Conservation (phyloP, 2,329 filamentous ascomycete genomes). For the Diplodia mutila region DNA sequence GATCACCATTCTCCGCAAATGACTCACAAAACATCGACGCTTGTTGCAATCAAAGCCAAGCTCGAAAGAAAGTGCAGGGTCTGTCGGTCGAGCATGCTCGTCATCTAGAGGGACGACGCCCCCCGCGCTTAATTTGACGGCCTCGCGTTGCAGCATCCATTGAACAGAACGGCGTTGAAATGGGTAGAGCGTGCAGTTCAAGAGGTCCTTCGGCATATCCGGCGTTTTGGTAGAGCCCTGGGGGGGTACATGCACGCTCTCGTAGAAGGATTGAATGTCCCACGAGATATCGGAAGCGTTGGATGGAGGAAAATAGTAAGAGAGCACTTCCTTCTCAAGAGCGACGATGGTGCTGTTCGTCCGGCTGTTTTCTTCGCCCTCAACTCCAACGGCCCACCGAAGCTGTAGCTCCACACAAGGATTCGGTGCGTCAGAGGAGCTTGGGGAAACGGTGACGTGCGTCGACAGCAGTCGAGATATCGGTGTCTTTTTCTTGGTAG, state of each 20-base stretch:
- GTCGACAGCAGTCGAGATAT: not conserved
- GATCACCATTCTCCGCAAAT: slow-evolving; percentile 64
- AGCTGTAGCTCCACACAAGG: not conserved
- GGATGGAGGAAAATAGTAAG: not conserved
- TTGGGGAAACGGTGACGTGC: not conserved
- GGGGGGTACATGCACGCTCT: slow-evolving; percentile 67
- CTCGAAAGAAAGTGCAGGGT: slow-evolving; percentile 52
- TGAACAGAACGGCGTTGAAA: slow-evolving; percentile 72
- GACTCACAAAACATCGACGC: slow-evolving; percentile 59
- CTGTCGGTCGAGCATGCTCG: slow-evolving; percentile 7
- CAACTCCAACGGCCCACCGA: slow-evolving; percentile 2
- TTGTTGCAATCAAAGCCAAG: slow-evolving; percentile 52
- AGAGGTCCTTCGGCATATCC: slow-evolving; percentile 35
- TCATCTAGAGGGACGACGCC: slow-evolving; percentile 1
- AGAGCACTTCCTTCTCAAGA: slow-evolving; percentile 2
- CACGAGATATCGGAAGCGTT: slow-evolving; percentile 39
- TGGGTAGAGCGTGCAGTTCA: slow-evolving; percentile 62
- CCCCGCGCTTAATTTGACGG: slow-evolving; percentile 52
- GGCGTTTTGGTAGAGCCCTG: slow-evolving; percentile 40
- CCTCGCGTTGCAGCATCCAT: slow-evolving; percentile 72
- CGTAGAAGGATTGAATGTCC: slow-evolving; percentile 67
- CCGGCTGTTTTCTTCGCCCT: not conserved
- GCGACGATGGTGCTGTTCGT: not conserved
- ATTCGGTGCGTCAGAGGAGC: not conserved
- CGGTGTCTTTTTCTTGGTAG: not conserved